Percentiles rank a stretch among this genome's conserved stretches.
These are phyloP conservation scores for Lantana camara DNA, from an alignment of 257 asterid genomes.

Conservation along the genomic window DNA sequence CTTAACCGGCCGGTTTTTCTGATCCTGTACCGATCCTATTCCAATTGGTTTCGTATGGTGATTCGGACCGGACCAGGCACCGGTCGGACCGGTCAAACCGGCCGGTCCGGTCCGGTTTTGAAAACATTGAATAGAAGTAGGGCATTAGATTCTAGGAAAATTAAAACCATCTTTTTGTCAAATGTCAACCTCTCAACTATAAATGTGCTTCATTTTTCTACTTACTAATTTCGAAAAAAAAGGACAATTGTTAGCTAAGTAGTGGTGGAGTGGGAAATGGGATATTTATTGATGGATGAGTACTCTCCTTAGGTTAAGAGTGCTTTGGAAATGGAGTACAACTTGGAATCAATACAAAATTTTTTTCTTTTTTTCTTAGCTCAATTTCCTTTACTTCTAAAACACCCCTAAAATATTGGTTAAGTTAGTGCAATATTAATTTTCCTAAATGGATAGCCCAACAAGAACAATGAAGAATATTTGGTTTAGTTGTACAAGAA, in stretches of 20 bases:
- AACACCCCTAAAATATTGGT: conserved; percentile 26
- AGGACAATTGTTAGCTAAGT: conserved; percentile 16
- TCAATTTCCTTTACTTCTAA: conserved; percentile 26
- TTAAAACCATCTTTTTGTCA: not conserved
- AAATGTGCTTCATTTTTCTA: not conserved
- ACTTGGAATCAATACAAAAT: conserved; percentile 14
- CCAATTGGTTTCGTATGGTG: no score
- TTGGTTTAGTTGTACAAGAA: not conserved
- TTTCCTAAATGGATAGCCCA: conserved; percentile 8
- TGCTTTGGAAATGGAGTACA: conserved; percentile 14
- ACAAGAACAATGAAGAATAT: not conserved
- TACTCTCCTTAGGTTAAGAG: not conserved
- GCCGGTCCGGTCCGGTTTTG: no score
- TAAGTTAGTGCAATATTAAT: conserved; percentile 16
- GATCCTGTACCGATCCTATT: no score
- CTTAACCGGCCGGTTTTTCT: no score
- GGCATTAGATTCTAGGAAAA: not conserved
- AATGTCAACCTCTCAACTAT: not conserved
- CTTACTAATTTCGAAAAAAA: not conserved
- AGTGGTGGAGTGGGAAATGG: conserved; percentile 18
- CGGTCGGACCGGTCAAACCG: no score
- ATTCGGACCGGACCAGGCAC: no score
- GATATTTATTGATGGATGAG: conserved; percentile 13
- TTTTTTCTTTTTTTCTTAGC: not conserved
- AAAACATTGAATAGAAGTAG: no score